Conservation (phyloP, 2,329 filamentous ascomycete genomes). For the Diaporthe aspalathi region DNA sequence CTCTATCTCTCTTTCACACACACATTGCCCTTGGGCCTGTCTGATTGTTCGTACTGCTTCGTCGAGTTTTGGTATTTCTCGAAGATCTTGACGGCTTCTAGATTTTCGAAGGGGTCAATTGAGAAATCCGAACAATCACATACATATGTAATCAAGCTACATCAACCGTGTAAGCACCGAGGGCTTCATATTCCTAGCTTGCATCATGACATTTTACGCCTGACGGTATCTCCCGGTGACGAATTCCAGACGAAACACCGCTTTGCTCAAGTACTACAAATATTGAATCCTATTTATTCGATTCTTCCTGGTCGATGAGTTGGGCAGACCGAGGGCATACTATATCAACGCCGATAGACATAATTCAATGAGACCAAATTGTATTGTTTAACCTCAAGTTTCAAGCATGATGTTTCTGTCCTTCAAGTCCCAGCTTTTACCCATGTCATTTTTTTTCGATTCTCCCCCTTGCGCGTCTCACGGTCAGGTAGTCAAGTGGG, state of each 20-base stretch:
- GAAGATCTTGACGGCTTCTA: background rate
- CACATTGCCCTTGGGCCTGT: background rate
- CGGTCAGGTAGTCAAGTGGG: background rate
- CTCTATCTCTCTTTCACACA: too few relatives aligned
- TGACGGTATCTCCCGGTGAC: background rate
- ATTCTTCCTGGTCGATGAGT: background rate
- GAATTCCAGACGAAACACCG: background rate
- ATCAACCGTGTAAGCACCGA: too few relatives aligned
- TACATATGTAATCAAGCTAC: background rate
- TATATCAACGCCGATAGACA: background rate
- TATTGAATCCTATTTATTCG: background rate
- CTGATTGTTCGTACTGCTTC: background rate
- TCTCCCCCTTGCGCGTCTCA: background rate
- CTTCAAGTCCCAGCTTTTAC: background rate
- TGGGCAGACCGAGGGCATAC: background rate
- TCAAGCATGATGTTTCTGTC: too few relatives aligned
- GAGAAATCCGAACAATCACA: too few relatives aligned
- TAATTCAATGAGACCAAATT: background rate
- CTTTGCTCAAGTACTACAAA: background rate
- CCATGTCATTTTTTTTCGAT: background rate
- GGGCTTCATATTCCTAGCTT: background rate
- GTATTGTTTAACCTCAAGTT: too few relatives aligned
- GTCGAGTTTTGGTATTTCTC: background rate
- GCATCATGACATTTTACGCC: too few relatives aligned
- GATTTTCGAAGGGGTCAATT: background rate